These are phyloP conservation scores for Mucor velutinosus DNA, from an alignment of 371 early-diverging fungal genomes.

Conservation along the genomic window DNA sequence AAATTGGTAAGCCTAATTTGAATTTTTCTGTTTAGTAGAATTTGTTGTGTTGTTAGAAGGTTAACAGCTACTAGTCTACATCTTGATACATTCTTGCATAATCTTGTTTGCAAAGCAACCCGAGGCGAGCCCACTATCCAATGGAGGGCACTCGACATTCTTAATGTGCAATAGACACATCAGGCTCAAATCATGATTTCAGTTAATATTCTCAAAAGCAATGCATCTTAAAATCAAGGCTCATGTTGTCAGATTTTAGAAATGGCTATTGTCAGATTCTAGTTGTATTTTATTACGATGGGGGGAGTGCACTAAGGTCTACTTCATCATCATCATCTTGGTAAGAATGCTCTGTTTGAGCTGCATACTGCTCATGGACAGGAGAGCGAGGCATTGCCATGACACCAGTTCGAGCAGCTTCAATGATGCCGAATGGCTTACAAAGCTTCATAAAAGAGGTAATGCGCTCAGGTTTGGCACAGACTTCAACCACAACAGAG, in stretches of 20 bases:
- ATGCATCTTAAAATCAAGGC: too few relatives aligned
- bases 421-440: conserved; percentile 93
- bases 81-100: not conserved
- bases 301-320: conserved; percentile 88
- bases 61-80: not conserved
- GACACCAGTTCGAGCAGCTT: conserved; percentile 90
- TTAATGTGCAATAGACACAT: not conserved
- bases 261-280: too few relatives aligned
- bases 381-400: conserved; percentile 95
- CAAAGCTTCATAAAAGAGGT: conserved; percentile 90
- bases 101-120: not conserved
- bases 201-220: too few relatives aligned
- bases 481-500: conserved; percentile 81
- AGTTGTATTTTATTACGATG: conserved; percentile 31
- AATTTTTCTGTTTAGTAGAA: not conserved
- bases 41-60: not conserved
- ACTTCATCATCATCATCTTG: conserved; percentile 54
- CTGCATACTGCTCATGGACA: conserved; percentile 68
- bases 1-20: not conserved
- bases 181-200: too few relatives aligned
- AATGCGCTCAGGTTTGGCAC: conserved; percentile 85
- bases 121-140: not conserved
- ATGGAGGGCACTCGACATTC: not conserved
- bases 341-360: conserved; percentile 47
- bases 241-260: too few relatives aligned